Conservation (phyloP, 1,139 yeast species). For the Candida sanyaensis region DNA sequence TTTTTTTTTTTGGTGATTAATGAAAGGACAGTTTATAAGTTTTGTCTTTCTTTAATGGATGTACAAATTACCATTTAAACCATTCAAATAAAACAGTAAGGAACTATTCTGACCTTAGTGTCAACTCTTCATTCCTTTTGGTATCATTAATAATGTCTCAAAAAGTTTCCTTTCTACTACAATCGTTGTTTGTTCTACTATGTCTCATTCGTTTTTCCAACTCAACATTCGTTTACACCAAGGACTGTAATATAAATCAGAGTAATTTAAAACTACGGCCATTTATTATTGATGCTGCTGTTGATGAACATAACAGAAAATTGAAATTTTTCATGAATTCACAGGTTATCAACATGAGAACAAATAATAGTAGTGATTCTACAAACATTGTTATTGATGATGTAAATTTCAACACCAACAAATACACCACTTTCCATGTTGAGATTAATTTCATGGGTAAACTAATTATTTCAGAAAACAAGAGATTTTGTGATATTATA, state of each 20-base stretch:
- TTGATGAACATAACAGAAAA: constrained; percentile 32
- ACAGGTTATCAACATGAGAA: constrained; percentile 30
- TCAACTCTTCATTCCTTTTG: neutral
- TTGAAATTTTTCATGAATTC: constrained; percentile 43
- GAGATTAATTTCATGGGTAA: constrained; percentile 47
- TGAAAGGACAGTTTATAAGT: neutral
- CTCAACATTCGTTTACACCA: constrained; percentile 24
- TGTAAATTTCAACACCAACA: constrained; percentile 45
- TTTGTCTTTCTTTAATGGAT: neutral
- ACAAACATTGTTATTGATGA: constrained; percentile 59
- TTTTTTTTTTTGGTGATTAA: too few species aligned
- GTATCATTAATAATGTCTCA: neutral
- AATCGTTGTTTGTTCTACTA: constrained; percentile 2
- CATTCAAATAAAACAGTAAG: too few species aligned
- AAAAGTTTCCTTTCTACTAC: neutral
- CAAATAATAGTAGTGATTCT: constrained; percentile 86
- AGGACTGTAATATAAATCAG: constrained; percentile 15
- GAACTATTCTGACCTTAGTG: neutral
- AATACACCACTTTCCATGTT: constrained; percentile 51
- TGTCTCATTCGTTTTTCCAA: constrained; percentile 7
- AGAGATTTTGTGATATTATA: constrained; percentile 48
- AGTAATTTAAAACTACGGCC: constrained; percentile 22
- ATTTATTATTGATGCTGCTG: constrained; percentile 43
- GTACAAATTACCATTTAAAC: too few species aligned
- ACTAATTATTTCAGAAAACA: constrained; percentile 36